Percentiles rank a stretch among this genome's conserved stretches.
These are phyloP conservation scores for Ogataea wickerhamii DNA, from an alignment of 805 yeast genomes.

Conservation along the genomic window DNA sequence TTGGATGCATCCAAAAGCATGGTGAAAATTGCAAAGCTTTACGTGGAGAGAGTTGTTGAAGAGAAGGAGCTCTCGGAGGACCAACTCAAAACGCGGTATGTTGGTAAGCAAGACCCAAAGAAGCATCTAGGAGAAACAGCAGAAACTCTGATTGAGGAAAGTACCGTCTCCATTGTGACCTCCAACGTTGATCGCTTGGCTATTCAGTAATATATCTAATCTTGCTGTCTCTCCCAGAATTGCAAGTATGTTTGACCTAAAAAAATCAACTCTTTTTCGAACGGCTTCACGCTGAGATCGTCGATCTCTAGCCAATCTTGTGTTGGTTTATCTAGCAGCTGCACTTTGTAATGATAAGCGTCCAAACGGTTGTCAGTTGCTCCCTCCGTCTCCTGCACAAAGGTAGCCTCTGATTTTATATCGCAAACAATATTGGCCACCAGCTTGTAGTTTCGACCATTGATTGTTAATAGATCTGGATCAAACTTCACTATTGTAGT, in stretches of 20 bases:
- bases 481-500: conserved; percentile 65
- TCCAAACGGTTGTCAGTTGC: not conserved
- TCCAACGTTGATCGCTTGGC: conserved; percentile 90
- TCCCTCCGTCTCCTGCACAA: not conserved
- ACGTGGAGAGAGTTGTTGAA: conserved; percentile 86
- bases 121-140: conserved; percentile 92
- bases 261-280: conserved; percentile 58
- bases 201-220: conserved; percentile 51
- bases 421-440: conserved; percentile 47
- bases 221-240: conserved; percentile 49
- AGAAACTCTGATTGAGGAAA: conserved; percentile 80
- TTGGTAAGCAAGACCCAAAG: conserved; percentile 98
- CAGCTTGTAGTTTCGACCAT: conserved; percentile 37
- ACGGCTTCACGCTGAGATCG: conserved; percentile 43
- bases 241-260: conserved; percentile 62
- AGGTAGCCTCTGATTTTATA: conserved; percentile 9
- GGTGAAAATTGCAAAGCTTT: conserved; percentile 87
- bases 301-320: conserved; percentile 58
- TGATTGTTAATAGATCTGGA: conserved; percentile 29
- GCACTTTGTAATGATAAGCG: conserved; percentile 44
- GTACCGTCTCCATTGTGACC: conserved; percentile 80
- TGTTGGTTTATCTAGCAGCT: conserved; percentile 37
- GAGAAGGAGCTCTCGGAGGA: conserved; percentile 86
- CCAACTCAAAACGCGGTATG: conserved; percentile 90
- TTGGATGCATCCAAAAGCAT: conserved; percentile 67